Percentiles rank a stretch among this genome's conserved stretches.
Conservation (phyloP, 164 flowering plant species). For the Buxus sempervirens region DNA sequence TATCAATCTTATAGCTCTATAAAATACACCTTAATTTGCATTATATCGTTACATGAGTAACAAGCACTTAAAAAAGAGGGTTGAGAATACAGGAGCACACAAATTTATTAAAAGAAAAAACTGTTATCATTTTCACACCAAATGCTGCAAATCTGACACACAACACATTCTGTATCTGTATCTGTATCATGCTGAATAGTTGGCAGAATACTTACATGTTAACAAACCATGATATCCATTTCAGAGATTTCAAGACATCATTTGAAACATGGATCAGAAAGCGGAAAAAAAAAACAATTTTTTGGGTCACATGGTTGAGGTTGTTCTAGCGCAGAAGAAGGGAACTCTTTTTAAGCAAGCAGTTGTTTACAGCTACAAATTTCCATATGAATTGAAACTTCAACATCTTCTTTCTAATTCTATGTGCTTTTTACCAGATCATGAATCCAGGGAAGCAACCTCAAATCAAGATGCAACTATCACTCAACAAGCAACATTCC, state of each 20-base stretch:
- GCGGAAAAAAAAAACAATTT: not conserved
- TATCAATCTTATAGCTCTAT: not conserved
- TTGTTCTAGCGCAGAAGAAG: not conserved
- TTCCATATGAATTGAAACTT: not conserved
- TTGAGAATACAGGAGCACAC: not conserved
- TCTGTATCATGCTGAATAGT: too few species aligned
- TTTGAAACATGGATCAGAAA: too few species aligned
- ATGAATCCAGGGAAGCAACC: conserved; percentile 6
- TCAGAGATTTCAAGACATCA: not conserved
- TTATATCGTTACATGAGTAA: not conserved
- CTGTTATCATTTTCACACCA: too few species aligned
- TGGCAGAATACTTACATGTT: not conserved
- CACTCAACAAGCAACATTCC: conserved; percentile 3
- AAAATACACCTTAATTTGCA: not conserved
- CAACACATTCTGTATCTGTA: too few species aligned
- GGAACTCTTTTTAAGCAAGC: not conserved
- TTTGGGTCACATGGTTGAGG: not conserved
- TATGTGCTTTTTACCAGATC: not conserved
- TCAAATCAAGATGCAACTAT: not conserved
- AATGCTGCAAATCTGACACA: too few species aligned
- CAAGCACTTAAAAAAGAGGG: not conserved
- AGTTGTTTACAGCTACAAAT: not conserved
- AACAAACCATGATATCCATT: not conserved
- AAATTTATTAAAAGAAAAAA: too few species aligned
- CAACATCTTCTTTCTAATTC: too few species aligned